phyloP scores from a whole-genome alignment of 108 stramenopile species.

The Nannochloropsis salina region DNA sequence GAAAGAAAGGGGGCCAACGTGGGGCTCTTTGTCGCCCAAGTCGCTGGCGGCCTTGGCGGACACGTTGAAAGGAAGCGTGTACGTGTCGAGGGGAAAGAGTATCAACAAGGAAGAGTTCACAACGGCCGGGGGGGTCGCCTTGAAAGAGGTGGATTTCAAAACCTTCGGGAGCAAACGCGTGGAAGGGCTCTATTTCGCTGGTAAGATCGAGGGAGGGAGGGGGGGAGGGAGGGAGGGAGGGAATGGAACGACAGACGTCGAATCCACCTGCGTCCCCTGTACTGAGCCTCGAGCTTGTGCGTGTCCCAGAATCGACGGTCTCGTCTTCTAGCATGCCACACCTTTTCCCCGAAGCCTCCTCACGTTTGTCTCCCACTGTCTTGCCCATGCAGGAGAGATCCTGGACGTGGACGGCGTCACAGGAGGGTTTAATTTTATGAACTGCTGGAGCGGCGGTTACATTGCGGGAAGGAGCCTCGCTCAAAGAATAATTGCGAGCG shows the following conservation, averaged over 20 bases:
- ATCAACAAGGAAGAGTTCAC: constrained; percentile 91
- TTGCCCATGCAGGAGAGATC: constrained; percentile 59
- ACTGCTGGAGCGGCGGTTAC: constrained; percentile 77
- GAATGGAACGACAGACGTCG: not conserved
- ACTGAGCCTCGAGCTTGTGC: no score
- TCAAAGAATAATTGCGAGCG: not conserved
- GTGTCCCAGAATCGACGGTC: not conserved
- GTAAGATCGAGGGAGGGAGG: not conserved
- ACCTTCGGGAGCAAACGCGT: constrained; percentile 66
- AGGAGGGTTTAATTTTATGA: constrained; percentile 79
- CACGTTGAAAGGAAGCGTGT: not conserved
- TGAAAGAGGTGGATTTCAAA: constrained; percentile 69
- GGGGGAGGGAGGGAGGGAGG: not conserved
- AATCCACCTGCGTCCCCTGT: not conserved
- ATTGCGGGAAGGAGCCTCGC: constrained; percentile 58
- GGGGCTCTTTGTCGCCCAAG: not conserved
- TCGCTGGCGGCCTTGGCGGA: not conserved
- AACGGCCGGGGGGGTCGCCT: constrained; percentile 72
- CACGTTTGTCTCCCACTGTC: not conserved
- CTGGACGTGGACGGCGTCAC: constrained; percentile 82
- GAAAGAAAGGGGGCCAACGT: not conserved
- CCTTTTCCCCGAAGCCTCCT: not conserved
- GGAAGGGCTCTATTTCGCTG: constrained; percentile 66
- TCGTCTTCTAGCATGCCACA: not conserved
- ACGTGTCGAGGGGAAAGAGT: constrained; percentile 54